A percentile compares a stretch with the other conserved stretches of the same genome.
Evolutionary conservation across 495 filamentous ascomycete species (phyloP).

Genomic region (Penicillium goetzii): DNA sequence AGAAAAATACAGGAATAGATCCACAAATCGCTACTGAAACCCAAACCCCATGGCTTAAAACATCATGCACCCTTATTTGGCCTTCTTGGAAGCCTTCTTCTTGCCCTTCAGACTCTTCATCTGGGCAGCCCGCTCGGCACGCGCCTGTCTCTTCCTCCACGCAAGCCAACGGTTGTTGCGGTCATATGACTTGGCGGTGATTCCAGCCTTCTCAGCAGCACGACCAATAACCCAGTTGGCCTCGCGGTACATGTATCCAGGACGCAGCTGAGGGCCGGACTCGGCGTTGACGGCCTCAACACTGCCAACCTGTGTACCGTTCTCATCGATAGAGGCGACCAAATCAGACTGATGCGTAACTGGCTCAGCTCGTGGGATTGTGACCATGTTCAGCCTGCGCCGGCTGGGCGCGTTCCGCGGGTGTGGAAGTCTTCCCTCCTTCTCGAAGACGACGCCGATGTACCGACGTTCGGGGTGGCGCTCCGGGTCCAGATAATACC

Average conservation of each 20-base stretch:
- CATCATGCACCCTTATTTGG: constrained; percentile 40
- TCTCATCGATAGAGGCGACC: constrained; percentile 34
- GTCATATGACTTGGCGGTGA: constrained; percentile 56
- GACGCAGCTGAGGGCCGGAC: constrained; percentile 56
- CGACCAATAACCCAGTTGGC: constrained; percentile 84
- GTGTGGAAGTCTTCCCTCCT: constrained; percentile 69
- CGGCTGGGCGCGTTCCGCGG: constrained; percentile 64
- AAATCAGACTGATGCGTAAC: constrained; percentile 41
- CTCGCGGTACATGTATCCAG: constrained; percentile 80
- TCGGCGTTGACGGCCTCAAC: constrained; percentile 40
- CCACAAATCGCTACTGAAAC: constrained; percentile 41
- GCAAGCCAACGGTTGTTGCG: constrained; percentile 62
- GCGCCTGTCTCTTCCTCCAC: constrained; percentile 61
- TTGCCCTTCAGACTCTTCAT: constrained; percentile 61
- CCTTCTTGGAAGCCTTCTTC: constrained; percentile 52
- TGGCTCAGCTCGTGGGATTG: constrained; percentile 48
- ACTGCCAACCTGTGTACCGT: constrained; percentile 38
- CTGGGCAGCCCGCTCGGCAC: constrained; percentile 57
- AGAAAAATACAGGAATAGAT: constrained; percentile 36
- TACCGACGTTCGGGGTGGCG: constrained; percentile 81
- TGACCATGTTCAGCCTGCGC: constrained; percentile 71
- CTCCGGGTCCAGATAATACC: constrained; percentile 88
- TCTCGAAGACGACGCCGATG: constrained; percentile 88
- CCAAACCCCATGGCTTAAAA: constrained; percentile 27
- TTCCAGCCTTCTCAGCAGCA: constrained; percentile 61